These are phyloP conservation scores for Pythium periplocum DNA, from an alignment of 352 stramenopile species.

Conservation along the genomic window DNA sequence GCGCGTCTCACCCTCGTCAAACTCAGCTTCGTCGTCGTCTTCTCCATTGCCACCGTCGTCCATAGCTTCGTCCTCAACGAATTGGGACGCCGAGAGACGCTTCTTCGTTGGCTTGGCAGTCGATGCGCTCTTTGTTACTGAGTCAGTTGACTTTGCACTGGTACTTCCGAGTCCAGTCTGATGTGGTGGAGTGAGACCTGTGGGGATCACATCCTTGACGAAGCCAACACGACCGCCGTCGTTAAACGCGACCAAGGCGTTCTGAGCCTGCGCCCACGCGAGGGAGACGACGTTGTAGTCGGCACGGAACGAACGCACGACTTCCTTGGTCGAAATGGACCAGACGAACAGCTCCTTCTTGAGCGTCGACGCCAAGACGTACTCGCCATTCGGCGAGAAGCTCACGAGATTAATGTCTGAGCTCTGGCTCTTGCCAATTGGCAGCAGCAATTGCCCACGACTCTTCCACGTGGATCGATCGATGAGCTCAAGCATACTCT, in stretches of 20 bases:
- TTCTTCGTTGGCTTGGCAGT: constrained; percentile 15
- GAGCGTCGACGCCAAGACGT: constrained; percentile 59
- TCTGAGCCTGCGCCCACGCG: constrained; percentile 53
- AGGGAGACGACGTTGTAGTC: constrained; percentile 52
- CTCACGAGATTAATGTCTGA: constrained; percentile 63
- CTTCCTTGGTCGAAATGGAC: constrained; percentile 38
- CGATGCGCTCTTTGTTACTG: background rate
- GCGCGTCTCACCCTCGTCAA: constrained; percentile 60
- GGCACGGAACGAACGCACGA: constrained; percentile 51
- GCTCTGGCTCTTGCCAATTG: constrained; percentile 43
- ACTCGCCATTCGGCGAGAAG: constrained; percentile 79
- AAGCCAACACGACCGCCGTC: constrained; percentile 55
- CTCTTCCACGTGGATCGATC: constrained; percentile 42
- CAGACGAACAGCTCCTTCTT: constrained; percentile 76
- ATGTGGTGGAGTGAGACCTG: constrained; percentile 50
- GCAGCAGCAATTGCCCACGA: constrained; percentile 38
- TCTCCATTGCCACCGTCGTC: constrained; percentile 23
- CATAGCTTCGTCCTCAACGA: constrained; percentile 45
- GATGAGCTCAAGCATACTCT: constrained; percentile 67
- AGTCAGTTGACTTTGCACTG: background rate
- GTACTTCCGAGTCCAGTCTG: constrained; percentile 5
- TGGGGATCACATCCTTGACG: constrained; percentile 58
- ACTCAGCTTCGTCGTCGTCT: constrained; percentile 34
- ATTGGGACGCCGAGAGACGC: constrained; percentile 23
- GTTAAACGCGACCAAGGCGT: constrained; percentile 54